A percentile compares a stretch with the other conserved stretches of the same genome.
These are phyloP conservation scores for Tulasnella sp. DNA, from an alignment of 768 basidiomycete genomes.

Conservation along the genomic window DNA sequence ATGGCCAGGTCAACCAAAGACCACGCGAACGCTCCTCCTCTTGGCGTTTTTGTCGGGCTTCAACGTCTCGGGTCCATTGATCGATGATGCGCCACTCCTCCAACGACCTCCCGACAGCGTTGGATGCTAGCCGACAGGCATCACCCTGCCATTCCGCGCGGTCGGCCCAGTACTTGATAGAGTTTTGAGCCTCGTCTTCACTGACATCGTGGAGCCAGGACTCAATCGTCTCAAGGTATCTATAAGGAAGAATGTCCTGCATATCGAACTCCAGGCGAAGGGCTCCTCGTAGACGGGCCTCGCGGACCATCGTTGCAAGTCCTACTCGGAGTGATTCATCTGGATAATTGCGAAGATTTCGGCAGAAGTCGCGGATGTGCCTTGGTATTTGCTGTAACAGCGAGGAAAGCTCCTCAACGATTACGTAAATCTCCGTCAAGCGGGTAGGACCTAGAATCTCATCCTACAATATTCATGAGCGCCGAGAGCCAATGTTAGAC, in stretches of 20 bases:
- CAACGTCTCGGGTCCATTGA: background rate
- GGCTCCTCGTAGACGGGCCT: background rate
- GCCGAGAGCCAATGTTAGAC: background rate
- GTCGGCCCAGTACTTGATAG: background rate
- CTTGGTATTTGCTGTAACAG: background rate
- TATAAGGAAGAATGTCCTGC: background rate
- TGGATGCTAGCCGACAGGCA: background rate
- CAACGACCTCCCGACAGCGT: slow-evolving; percentile 29
- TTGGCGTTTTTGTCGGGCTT: background rate
- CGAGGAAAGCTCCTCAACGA: background rate
- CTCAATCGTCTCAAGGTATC: background rate
- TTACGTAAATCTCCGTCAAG: background rate
- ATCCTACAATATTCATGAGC: background rate
- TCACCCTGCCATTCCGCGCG: background rate
- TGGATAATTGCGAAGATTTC: background rate
- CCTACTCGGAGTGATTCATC: background rate
- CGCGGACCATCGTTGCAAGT: background rate
- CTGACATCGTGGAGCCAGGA: background rate
- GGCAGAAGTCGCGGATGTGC: background rate
- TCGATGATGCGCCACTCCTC: background rate
- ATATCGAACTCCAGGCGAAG: background rate
- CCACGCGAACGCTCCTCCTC: background rate
- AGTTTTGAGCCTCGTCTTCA: background rate
- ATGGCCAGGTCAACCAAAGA: background rate
- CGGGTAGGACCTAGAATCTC: background rate